Base-by-base conservation (phyloP, 78 protist genomes). In the Planoprotostelium fungivorum region DNA sequence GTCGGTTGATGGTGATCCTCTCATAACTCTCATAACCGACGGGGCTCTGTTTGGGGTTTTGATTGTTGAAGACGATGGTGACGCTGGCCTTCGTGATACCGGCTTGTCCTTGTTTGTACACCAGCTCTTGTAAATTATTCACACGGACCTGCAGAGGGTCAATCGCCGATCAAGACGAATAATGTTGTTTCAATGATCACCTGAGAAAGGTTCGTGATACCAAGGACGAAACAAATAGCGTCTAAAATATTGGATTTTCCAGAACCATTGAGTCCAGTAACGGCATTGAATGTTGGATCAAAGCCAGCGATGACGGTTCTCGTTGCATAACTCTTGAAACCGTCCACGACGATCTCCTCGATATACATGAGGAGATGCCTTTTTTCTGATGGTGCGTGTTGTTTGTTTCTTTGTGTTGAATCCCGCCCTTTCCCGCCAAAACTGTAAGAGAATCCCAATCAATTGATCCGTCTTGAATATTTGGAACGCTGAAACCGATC, bases 241-340 rank as follows among this genome's bases (percentile, higher is more conserved):
- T 99, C 99, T 37, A 99, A 96, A 39, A 99, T 94, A 92, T 99
- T 99, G 38, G 98, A 96, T 94, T 99, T 99, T 5, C 99, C 99
- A 38, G 94, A 63, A 51, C 99, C 99, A 90, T 98, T 98, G 29
- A 96, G 85, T 1, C 99, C 99, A 0, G 99, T 99, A 39, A 99
- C 99, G 1, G 99, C 99, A 34, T 98, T 99, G 95, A 99, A 99
- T 23, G 88, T 84, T 25, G 94, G 97, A 83, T 99, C 99, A 28
- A 98, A 99, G 29, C 95, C 97, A 0, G 51, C 63, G 28, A 99
- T 36, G 29, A 87, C 97, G 0, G 98, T 97, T 39, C 99, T 95
- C 34, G 63, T 84, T 34, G 99, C 97, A 95, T 99, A 99, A 63
- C 99, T 97, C 95, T 99, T 99, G 95, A 99, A 99, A 38, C 99